phyloP scores from a whole-genome alignment of 768 basidiomycete genomes.

The Phaeotremella fagi region DNA sequence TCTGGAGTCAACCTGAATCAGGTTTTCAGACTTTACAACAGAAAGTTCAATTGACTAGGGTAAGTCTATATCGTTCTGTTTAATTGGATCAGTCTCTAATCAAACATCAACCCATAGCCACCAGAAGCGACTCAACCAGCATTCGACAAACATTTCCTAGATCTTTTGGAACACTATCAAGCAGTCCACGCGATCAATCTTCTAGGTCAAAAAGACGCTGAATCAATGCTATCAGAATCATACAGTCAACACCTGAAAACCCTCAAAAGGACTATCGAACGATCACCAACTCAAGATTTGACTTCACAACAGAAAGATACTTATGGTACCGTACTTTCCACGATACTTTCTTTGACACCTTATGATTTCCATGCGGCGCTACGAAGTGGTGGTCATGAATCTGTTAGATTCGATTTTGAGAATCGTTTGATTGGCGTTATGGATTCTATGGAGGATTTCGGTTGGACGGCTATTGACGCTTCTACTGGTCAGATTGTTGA shows the following conservation, averaged over 20 bases:
- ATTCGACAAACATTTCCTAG: conserved; percentile 87
- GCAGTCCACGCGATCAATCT: conserved; percentile 83
- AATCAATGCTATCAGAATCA: conserved; percentile 72
- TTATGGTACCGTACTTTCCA: conserved; percentile 31
- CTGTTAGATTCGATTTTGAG: conserved; percentile 69
- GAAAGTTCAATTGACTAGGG: conserved; percentile 69
- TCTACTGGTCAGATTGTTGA: conserved; percentile 53
- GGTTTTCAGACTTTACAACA: conserved; percentile 84
- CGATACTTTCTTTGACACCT: conserved; percentile 57
- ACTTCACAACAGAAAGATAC: too few relatives aligned
- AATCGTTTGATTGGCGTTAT: conserved; percentile 35
- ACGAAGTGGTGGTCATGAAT: conserved; percentile 77
- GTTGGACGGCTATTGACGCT: conserved; percentile 58
- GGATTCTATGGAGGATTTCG: conserved; percentile 69
- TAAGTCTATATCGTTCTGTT: conserved; percentile 11
- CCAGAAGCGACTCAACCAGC: conserved; percentile 88
- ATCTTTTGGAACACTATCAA: conserved; percentile 79
- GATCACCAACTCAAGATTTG: conserved; percentile 26
- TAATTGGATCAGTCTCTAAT: not conserved
- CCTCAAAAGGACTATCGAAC: conserved; percentile 26
- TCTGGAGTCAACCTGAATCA: conserved; percentile 93
- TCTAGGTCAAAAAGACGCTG: conserved; percentile 86
- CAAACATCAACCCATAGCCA: conserved; percentile 53
- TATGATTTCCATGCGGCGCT: conserved; percentile 93
- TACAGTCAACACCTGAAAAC: conserved; percentile 69